Evolutionary conservation across 2,329 filamentous ascomycete species (phyloP).

Genomic region (Colletotrichum liaoningense): DNA sequence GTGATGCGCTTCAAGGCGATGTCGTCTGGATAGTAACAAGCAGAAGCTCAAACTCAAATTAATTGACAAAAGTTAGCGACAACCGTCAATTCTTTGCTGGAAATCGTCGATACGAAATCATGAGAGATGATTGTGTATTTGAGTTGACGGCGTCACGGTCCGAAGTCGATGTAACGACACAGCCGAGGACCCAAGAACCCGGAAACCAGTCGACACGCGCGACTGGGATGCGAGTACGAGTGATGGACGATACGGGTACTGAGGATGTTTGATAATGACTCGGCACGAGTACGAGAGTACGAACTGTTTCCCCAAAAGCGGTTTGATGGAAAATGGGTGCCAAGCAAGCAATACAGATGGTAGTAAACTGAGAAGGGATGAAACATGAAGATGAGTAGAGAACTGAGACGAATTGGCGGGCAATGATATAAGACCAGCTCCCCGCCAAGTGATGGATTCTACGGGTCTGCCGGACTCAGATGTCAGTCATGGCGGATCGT

Average conservation of each 20-base stretch:
- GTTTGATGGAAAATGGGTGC: neutral
- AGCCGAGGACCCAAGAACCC: neutral
- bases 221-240: neutral
- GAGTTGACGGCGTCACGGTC: neutral
- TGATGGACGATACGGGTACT: neutral
- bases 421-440: neutral
- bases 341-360: neutral
- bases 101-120: neutral
- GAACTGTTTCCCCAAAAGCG: neutral
- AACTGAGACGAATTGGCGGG: neutral
- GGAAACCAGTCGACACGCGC: neutral
- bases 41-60: neutral
- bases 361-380: conserved; percentile 1
- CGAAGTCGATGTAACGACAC: neutral
- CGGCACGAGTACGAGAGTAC: neutral
- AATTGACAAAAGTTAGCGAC: neutral
- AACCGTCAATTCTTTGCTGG: neutral
- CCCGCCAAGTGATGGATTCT: neutral
- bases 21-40: neutral
- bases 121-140: neutral
- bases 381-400: neutral
- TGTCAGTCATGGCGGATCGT: neutral
- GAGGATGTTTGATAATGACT: conserved; percentile 18
- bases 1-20: neutral
- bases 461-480: conserved; percentile 14